Conservation (phyloP, 345 rosid genomes). For the Nephelium lappaceum region DNA sequence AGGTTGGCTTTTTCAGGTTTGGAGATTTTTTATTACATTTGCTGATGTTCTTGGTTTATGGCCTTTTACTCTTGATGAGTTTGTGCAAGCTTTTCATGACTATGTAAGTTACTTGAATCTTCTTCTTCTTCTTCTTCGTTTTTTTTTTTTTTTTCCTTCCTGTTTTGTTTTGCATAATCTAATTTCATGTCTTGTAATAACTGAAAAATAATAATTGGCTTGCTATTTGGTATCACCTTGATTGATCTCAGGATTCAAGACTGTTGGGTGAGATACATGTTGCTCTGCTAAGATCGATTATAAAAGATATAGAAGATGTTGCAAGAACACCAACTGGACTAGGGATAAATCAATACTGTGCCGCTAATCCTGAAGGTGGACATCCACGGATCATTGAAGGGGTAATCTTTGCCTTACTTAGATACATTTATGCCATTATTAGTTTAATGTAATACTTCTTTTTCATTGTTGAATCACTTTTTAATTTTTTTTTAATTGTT, state of each 20-base stretch:
- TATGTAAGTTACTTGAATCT: conserved; percentile 57
- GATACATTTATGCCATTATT: conserved; percentile 17
- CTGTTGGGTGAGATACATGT: conserved; percentile 93
- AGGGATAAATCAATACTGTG: conserved; percentile 75
- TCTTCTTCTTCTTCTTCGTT: background rate
- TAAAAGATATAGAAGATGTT: conserved; percentile 94
- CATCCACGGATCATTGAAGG: conserved; percentile 95
- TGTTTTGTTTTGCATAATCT: conserved; percentile 4
- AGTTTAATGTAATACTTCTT: background rate
- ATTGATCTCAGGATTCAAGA: conserved; percentile 82
- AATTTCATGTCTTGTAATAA: conserved; percentile 7
- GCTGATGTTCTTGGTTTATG: conserved; percentile 93
- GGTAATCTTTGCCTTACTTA: conserved; percentile 50
- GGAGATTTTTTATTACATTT: conserved; percentile 89
- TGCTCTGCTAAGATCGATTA: conserved; percentile 72
- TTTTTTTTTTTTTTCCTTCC: conserved; percentile 2
- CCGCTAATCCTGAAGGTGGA: conserved; percentile 97
- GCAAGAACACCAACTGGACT: conserved; percentile 88
- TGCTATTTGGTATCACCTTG: conserved; percentile 25
- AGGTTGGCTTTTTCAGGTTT: conserved; percentile 64
- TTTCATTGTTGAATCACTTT: conserved; percentile 20
- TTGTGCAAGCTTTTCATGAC: conserved; percentile 97
- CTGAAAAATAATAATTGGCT: background rate
- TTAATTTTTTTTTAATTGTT: conserved; percentile 1
- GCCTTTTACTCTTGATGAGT: conserved; percentile 98